Base-by-base conservation (phyloP, 202 grass and related monocot genomes). In the Digitaria exilis region DNA sequence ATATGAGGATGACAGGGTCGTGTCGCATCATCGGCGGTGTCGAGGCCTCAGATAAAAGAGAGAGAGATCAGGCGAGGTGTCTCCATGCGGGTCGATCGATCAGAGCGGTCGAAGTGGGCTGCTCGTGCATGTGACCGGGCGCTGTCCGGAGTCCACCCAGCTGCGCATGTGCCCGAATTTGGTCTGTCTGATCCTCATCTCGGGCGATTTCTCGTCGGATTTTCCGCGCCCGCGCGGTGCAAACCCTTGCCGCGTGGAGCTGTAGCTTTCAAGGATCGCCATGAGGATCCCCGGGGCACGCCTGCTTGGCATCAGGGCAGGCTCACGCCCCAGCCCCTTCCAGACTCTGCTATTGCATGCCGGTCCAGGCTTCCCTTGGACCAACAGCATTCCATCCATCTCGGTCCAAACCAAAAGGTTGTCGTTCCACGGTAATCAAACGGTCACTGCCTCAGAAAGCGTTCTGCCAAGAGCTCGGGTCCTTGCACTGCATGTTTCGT, bases 101-200 rank as follows among this genome's bases (percentile, higher is more conserved):
- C 12, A 29, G 24, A 64, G 58, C 18, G 11, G 26, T 4, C 6
- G 31, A 5, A 18, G 21, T 32, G 60, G 25, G 7, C 30, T 22
- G 60, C 61, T 48, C 65, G 73, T 78, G 80, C 80, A 83, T 72
- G 80, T 72, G 86, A 50, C 86, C 65, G 34, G 73, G 73, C 73
- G 21, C 65, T 83, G 86, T 78, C 70, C 77, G 70, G 15, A 73
- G 68, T 35, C 71, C 48, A 42, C 54, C 76, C 61, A 17, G 51
- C 17, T 44, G 61, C 76, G 50, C 86, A 88, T 88, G 80, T 78
- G 86, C 80, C 80, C 57, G 80, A 35, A 39, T 65, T 73, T 46
- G 77, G 28, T n/a, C 26, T 57, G 50, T 72, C 73, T 83, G 73
- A 55, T 64, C 17, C 35, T 39, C 7, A 39, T 55, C 51, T 22